Percentiles rank a stretch among this genome's conserved stretches.
Conservation (phyloP, 2,329 filamentous ascomycete species). For the Chrysosporium queenslandicum region DNA sequence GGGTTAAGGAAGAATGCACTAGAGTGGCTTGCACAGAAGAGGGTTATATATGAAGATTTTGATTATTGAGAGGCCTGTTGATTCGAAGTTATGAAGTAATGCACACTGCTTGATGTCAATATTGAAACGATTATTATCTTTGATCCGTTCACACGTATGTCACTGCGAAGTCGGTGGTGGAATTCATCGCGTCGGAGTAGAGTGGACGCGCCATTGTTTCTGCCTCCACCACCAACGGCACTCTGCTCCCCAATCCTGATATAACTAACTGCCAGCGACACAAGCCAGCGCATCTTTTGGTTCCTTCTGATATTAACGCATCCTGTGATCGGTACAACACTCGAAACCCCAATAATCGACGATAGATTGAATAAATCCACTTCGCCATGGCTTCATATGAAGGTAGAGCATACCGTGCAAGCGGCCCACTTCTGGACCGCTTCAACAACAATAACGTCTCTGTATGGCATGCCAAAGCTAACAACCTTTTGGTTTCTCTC, state of each 20-base stretch:
- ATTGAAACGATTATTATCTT: too few species aligned
- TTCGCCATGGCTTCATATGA: slow-evolving; percentile 36
- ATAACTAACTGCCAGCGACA: too few species aligned
- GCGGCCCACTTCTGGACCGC: not conserved
- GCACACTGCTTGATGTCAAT: too few species aligned
- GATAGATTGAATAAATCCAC: too few species aligned
- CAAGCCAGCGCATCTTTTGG: not conserved
- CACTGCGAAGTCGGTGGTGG: too few species aligned
- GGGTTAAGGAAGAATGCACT: slow-evolving; percentile 42
- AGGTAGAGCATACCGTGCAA: slow-evolving; percentile 21
- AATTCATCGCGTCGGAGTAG: too few species aligned
- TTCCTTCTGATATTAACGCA: too few species aligned
- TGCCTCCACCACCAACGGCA: slow-evolving; percentile 5
- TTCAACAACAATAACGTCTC: not conserved
- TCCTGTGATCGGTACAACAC: too few species aligned
- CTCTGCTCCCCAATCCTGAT: too few species aligned
- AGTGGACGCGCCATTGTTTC: slow-evolving; percentile 9
- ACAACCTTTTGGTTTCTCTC: not conserved
- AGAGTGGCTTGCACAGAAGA: slow-evolving; percentile 47
- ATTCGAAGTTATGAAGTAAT: too few species aligned
- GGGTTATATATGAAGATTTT: slow-evolving; percentile 52
- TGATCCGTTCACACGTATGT: too few species aligned
- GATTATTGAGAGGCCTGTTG: slow-evolving; percentile 39
- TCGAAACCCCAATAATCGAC: too few species aligned
- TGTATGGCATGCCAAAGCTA: not conserved